A percentile compares a stretch with the other conserved stretches of the same genome.
Conservation (phyloP, 768 basidiomycete species). For the Termitomyces sp. region DNA sequence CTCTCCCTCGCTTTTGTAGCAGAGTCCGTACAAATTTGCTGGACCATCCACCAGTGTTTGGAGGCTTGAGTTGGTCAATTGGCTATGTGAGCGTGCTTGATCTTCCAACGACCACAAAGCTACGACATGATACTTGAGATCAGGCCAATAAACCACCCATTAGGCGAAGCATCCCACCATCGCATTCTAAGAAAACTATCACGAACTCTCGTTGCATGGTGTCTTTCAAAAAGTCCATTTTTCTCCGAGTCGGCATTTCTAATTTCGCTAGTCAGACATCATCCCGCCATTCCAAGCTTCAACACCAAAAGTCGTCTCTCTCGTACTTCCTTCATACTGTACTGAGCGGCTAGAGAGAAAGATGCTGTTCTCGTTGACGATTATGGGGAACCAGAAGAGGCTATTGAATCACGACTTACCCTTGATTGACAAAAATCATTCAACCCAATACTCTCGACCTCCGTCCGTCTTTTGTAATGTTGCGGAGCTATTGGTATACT, state of each 20-base stretch:
- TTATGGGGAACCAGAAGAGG: neutral
- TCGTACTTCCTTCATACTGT: slow-evolving; percentile 30
- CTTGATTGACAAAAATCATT: neutral
- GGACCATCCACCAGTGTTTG: neutral
- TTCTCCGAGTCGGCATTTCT: neutral
- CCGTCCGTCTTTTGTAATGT: neutral
- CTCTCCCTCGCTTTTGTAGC: neutral
- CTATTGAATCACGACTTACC: neutral
- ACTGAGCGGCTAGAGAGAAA: neutral
- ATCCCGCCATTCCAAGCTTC: slow-evolving; percentile 31
- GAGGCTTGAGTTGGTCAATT: neutral
- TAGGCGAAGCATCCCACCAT: neutral
- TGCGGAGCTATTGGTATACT: neutral
- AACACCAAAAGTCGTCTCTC: slow-evolving; percentile 29
- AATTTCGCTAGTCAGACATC: neutral
- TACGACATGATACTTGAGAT: neutral
- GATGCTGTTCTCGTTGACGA: neutral
- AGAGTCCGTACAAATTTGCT: neutral
- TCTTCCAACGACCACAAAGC: neutral
- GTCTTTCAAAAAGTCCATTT: neutral
- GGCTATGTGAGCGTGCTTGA: neutral
- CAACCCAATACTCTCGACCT: neutral
- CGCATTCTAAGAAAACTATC: neutral
- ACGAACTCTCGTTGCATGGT: neutral
- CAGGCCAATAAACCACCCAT: neutral